Conservation (phyloP, 805 yeast species). For the Kodamaea nitidulidarum region DNA sequence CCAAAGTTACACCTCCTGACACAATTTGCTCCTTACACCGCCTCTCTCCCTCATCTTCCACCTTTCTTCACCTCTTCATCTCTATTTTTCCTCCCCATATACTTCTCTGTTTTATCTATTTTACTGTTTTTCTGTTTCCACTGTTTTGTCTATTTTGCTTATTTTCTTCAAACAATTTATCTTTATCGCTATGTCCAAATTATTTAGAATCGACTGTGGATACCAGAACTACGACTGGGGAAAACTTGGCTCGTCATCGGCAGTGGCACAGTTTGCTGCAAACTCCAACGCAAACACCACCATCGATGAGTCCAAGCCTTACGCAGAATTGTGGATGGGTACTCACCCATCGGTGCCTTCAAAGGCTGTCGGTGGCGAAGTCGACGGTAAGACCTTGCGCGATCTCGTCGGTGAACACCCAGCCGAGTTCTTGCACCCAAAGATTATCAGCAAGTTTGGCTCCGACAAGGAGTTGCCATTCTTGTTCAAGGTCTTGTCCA, state of each 20-base stretch:
- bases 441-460: slow-evolving; percentile 63
- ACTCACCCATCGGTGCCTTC: slow-evolving; percentile 94
- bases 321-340: slow-evolving; percentile 99
- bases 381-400: slow-evolving; percentile 55
- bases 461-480: slow-evolving; percentile 75
- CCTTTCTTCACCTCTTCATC: not conserved
- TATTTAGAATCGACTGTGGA: slow-evolving; percentile 48
- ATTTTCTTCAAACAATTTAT: not conserved
- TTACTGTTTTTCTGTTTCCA: not conserved
- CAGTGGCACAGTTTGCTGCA: slow-evolving; percentile 86
- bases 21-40: too few relatives aligned
- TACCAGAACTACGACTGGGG: slow-evolving; percentile 51
- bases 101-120: not conserved
- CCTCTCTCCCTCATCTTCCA: not conserved
- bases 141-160: too few relatives aligned
- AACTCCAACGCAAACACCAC: slow-evolving; percentile 56
- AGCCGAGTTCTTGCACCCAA: slow-evolving; percentile 51
- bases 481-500: slow-evolving; percentile 89
- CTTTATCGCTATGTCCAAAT: slow-evolving; percentile 19
- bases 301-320: slow-evolving; percentile 75
- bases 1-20: too few relatives aligned
- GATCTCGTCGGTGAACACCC: slow-evolving; percentile 64
- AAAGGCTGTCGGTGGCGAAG: slow-evolving; percentile 34
- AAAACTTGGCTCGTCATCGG: slow-evolving; percentile 75
- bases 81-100: too few relatives aligned